Evolutionary conservation across 2,329 filamentous ascomycete species (phyloP).

Genomic region (Fusarium begoniae): DNA sequence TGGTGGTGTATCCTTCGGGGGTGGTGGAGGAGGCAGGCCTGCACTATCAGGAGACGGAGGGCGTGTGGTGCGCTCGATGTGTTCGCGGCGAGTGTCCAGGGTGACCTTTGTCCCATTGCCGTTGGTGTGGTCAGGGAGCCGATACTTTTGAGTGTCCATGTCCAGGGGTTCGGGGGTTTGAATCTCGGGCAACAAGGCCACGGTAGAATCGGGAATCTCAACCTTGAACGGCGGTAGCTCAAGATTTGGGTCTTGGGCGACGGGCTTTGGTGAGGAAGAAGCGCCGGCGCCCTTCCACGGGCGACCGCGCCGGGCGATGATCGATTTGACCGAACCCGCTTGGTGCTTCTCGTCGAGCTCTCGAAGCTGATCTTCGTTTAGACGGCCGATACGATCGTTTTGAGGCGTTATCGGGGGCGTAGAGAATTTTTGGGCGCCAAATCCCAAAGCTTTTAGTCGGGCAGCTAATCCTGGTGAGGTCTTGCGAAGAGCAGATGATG

Average conservation of each 20-base stretch:
- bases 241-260: conserved; percentile 37
- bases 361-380: conserved; percentile 75
- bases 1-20: conserved; percentile 55
- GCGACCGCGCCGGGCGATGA: conserved; percentile 72
- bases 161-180: conserved; percentile 60
- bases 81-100: conserved; percentile 65
- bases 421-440: conserved; percentile 57
- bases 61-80: conserved; percentile 61
- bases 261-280: conserved; percentile 42
- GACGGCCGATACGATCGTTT: conserved; percentile 68
- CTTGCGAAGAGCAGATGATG: conserved; percentile 57
- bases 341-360: conserved; percentile 74
- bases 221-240: conserved; percentile 41
- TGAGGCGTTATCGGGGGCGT: conserved; percentile 40
- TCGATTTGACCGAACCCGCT: conserved; percentile 59
- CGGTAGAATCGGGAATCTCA: conserved; percentile 41
- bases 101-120: conserved; percentile 73
- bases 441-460: conserved; percentile 71
- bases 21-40: conserved; percentile 51
- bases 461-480: conserved; percentile 72
- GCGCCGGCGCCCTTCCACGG: conserved; percentile 74
- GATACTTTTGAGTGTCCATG: conserved; percentile 80
- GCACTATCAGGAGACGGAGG: conserved; percentile 50
- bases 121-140: conserved; percentile 74
- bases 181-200: conserved; percentile 61